Evolutionary conservation across 2,329 filamentous ascomycete species (phyloP).

Genomic region (Leptographium galeiforme): DNA sequence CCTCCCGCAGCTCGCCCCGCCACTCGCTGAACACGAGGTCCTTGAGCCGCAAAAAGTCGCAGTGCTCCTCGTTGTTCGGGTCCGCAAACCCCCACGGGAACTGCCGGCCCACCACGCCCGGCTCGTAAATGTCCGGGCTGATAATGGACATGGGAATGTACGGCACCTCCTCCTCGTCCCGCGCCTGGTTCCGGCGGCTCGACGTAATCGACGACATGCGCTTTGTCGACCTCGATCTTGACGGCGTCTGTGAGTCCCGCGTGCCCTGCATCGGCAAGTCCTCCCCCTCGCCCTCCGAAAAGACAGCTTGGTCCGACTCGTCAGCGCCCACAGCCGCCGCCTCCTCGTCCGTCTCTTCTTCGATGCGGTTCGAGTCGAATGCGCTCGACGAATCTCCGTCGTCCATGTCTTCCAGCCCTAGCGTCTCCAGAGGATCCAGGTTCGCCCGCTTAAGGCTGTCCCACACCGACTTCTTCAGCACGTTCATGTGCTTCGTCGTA

Average conservation of each 20-base stretch:
- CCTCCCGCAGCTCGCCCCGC: conserved; percentile 79
- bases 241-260: conserved; percentile 4
- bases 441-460: conserved; percentile 73
- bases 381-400: conserved; percentile 26
- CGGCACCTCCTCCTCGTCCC: conserved; percentile 42
- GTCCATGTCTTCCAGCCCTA: conserved; percentile 69
- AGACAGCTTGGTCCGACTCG: conserved; percentile 16
- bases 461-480: conserved; percentile 84
- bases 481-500: conserved; percentile 86
- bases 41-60: conserved; percentile 83
- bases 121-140: conserved; percentile 84
- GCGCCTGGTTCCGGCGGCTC: conserved; percentile 30
- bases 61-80: conserved; percentile 81
- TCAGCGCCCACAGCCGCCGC: conserved; percentile 1
- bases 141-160: conserved; percentile 85
- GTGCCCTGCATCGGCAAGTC: conserved; percentile 20
- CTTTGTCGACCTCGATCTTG: conserved; percentile 24
- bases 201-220: conserved; percentile 35
- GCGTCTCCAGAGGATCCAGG: conserved; percentile 75
- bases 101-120: conserved; percentile 63
- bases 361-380: conserved; percentile 37
- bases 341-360: conserved; percentile 39
- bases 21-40: conserved; percentile 89
- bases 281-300: conserved; percentile 11
- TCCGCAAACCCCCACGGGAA: conserved; percentile 98